These are phyloP conservation scores for Kickxella alabastrina DNA, from an alignment of 192 early-diverging fungal genomes.

Conservation along the genomic window DNA sequence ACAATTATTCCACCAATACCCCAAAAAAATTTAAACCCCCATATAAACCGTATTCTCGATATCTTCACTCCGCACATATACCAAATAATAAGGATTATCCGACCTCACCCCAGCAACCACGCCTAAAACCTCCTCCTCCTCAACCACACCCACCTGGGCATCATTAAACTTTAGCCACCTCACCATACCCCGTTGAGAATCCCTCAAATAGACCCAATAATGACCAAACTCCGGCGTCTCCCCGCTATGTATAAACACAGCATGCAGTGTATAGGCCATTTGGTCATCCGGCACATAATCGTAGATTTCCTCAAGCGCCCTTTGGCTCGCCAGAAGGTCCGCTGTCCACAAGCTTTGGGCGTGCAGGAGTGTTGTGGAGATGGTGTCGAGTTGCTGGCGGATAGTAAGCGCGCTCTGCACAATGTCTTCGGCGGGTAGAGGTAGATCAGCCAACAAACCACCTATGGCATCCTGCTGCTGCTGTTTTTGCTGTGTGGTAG, in stretches of 20 bases:
- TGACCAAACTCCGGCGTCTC: constrained; percentile 64
- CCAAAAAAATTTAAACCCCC: constrained; percentile 10
- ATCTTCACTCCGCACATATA: constrained; percentile 55
- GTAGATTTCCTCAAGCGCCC: constrained; percentile 24
- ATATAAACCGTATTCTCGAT: constrained; percentile 15
- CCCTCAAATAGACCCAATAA: constrained; percentile 75
- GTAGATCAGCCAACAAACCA: constrained; percentile 18
- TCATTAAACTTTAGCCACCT: constrained; percentile 76
- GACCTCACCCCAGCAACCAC: too few relatives aligned
- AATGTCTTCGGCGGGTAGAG: not conserved
- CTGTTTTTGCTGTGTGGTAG: too few relatives aligned
- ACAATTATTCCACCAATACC: not conserved
- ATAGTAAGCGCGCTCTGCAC: constrained; percentile 3
- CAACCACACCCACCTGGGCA: constrained; percentile 58
- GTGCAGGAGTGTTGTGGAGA: constrained; percentile 4
- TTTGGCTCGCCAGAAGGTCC: not conserved
- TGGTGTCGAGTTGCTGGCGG: constrained; percentile 2
- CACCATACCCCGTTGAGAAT: constrained; percentile 29
- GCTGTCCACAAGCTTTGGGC: constrained; percentile 13
- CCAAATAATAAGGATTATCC: constrained; percentile 70
- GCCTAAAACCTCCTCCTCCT: constrained; percentile 55
- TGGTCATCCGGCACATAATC: constrained; percentile 6
- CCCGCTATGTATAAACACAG: constrained; percentile 75
- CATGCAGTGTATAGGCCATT: constrained; percentile 62
- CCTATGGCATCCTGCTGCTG: constrained; percentile 5